Base-by-base conservation (phyloP, 1,284 basidiomycete genomes). In the Amylostereum areolatum region DNA sequence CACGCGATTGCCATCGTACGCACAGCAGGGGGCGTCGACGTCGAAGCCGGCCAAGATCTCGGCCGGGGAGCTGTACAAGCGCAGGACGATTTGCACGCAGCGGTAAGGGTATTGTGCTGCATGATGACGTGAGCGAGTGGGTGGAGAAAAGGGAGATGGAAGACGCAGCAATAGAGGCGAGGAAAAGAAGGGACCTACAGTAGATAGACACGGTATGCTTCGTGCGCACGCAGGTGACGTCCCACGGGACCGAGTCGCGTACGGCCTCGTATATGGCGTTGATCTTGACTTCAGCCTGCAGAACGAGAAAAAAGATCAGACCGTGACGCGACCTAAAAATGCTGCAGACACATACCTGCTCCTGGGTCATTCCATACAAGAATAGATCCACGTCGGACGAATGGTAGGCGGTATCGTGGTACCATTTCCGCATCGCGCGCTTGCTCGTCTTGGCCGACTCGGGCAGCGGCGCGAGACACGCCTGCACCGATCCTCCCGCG, bases 371-470 rank as follows among this genome's bases (percentile, higher is more conserved):
- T 1, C 78, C 80, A 67, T 75, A 81, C 40, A 83, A 62, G 57
- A 82, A 83, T 8, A 83, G 62, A 59, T 83, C 80, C n/a, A 82
- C 66, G 58, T 83, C 80, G 1, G 79, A 81, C 0, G 77, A 74
- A 2, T 79, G 77, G 52, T 77, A 82, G 3, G 72, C 73, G 8
- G 59, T 64, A 7, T 66, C 67, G 53, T 82, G 80, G 56, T 73
- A 81, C 52, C 73, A 71, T 58, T 80, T 80, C 51, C 80, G 69
- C 48, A 75, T 74, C 0, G 74, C 65, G 47, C 77, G 65, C 64
- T 79, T 82, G 11, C 76, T 77, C 4, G 62, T 66, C 62, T 72
- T 75, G 30, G 69, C 67, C 7, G 59, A 61, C 9, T 74, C 72
- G 1, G 74, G 67, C 2, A 81, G 60, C 8, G 79, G 78, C 8